Evolutionary conservation across 2,329 filamentous ascomycete species (phyloP).

Genomic region (Trichoderma aggressivum): DNA sequence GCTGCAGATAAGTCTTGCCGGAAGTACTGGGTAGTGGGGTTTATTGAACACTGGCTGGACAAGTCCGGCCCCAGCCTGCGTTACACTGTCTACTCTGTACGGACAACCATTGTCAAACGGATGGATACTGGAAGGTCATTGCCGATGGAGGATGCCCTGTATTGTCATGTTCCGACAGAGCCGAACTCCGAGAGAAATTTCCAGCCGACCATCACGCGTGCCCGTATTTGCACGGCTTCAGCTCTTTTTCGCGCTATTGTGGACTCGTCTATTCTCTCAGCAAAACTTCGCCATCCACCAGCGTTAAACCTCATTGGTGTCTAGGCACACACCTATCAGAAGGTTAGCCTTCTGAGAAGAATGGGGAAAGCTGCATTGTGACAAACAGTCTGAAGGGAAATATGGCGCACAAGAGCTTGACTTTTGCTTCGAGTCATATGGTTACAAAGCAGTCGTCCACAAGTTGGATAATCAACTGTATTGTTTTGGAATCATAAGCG

Average conservation of each 20-base stretch:
- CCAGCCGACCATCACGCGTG: background rate
- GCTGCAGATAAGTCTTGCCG: background rate
- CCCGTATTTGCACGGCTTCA: conserved; percentile 11
- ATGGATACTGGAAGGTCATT: background rate
- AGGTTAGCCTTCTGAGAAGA: background rate
- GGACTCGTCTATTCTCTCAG: background rate
- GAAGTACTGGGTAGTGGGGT: background rate
- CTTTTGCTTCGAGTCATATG: background rate
- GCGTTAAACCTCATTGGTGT: background rate
- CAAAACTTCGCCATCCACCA: background rate
- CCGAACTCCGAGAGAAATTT: conserved; percentile 13
- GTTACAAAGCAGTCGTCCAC: background rate
- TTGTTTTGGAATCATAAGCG: background rate
- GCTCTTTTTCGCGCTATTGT: conserved; percentile 12
- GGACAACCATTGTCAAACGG: background rate
- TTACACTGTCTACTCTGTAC: background rate
- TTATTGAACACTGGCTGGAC: background rate
- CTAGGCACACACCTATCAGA: background rate
- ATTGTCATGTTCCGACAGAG: conserved; percentile 10
- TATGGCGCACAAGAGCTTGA: background rate
- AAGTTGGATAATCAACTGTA: background rate
- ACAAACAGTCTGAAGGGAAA: background rate
- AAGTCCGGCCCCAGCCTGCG: background rate
- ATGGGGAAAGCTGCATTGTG: background rate
- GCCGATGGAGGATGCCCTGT: background rate